Evolutionary conservation across 1,139 yeast genomes (phyloP).

Genomic region (Arxiozyma slooffiae): DNA sequence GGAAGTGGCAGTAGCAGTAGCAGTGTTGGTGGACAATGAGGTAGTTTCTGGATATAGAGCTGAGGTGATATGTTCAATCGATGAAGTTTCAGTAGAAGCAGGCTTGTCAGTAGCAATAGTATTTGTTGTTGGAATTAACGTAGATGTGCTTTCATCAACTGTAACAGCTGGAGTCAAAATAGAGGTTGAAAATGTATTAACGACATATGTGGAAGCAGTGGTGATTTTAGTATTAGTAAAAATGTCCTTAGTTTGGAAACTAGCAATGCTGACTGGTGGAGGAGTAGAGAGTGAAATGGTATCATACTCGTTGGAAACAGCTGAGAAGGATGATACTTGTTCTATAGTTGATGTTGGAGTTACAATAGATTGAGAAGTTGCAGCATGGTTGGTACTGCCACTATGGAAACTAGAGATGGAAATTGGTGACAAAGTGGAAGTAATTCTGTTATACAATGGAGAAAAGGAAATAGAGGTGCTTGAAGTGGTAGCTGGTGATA

Average conservation of each 20-base stretch:
- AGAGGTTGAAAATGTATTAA: neutral
- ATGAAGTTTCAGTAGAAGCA: neutral
- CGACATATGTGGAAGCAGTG: conserved; percentile 1
- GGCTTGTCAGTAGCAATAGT: neutral
- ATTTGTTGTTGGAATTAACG: conserved; percentile 2
- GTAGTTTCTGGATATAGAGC: conserved; percentile 6
- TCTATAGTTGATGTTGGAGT: neutral
- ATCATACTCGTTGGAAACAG: neutral
- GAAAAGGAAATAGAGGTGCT: conserved; percentile 3
- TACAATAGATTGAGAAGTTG: neutral
- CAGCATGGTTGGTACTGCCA: neutral
- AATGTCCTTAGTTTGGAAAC: neutral
- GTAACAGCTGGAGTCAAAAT: conserved; percentile 3
- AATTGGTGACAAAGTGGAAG: neutral
- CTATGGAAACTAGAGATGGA: neutral
- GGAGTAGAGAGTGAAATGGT: neutral
- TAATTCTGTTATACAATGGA: neutral
- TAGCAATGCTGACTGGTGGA: conserved; percentile 3
- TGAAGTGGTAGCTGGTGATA: conserved; percentile 7
- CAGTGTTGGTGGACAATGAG: conserved; percentile 2
- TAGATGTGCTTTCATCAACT: conserved; percentile 1
- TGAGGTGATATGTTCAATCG: conserved; percentile 4
- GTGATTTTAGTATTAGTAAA: neutral
- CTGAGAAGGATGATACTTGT: neutral
- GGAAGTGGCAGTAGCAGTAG: conserved; percentile 4